Evolutionary conservation across 257 asterid genomes (phyloP), one percentile per base, ranked within the genome.

Genomic region (Cordia subcordata): DNA sequence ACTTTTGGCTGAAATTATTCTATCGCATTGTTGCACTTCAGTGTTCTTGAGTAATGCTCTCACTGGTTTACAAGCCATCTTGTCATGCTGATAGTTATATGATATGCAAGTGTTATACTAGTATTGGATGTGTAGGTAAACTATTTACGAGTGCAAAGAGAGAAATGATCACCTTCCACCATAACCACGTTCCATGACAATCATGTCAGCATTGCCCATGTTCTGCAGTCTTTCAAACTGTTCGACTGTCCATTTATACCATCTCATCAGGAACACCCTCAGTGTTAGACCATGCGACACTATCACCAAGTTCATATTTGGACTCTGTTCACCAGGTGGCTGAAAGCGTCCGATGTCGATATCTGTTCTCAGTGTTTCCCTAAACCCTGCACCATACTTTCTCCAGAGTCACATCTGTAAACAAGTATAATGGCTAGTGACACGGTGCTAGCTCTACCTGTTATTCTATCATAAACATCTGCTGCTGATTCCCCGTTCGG

Each of bases 401-500:
- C 39, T 12, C 11, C 33, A 20, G 16, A 8, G 9, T 8, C 6
- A 20, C 38, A 53, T 33, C 16, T 1, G n/a, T 11, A 15, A 11
- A 53, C 18, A 53, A 21, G 35, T 42, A 42, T 10, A 42, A 42
- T 42, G 15, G 12, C 12, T 42, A 42, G 12, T 42, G 12, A 42
- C 12, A 42, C 10, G 23, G 11, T 5, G 14, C 44, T 15, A 55
- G 22, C 11, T 16, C 11, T 21, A 86, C 95, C 93, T 72, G 95
- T 87, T 5, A 87, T 84, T 78, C 94, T 76, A 40, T 87, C 95
- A 65, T 87, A 87, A 27, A 87, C 95, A 67, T 87, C 95, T 8
- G 95, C 95, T 6, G 95, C 93, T 12, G 95, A 86, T 82, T 86
- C 95, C 54, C 93, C 95, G 57, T 86, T 77, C 1, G 93, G 93